Conservation (phyloP, 192 early-diverging fungal genomes). For the Coemansia sp. region DNA sequence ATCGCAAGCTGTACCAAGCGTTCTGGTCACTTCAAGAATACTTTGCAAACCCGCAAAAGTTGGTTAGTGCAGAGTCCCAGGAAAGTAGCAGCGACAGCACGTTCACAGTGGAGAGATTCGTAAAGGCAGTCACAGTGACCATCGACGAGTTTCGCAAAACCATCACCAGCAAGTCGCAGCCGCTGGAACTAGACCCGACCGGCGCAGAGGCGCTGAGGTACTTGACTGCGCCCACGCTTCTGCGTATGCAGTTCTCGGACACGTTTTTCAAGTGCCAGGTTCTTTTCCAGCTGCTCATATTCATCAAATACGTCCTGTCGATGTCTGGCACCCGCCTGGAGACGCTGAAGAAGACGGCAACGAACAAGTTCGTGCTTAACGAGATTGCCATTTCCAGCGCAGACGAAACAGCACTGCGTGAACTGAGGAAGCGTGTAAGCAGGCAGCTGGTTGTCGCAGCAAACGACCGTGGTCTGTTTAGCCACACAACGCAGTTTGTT, state of each 20-base stretch:
- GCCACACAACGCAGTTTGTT: slow-evolving; percentile 64
- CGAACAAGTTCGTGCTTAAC: slow-evolving; percentile 61
- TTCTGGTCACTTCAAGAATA: slow-evolving; percentile 82
- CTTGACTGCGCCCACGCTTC: slow-evolving; percentile 40
- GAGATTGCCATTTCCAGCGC: slow-evolving; percentile 39
- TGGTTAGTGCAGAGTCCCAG: slow-evolving; percentile 33
- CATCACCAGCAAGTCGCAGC: slow-evolving; percentile 2
- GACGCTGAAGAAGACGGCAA: slow-evolving; percentile 49
- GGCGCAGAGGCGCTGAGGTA: slow-evolving; percentile 26
- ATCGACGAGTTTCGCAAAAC: slow-evolving; percentile 48
- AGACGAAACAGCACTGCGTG: slow-evolving; percentile 59
- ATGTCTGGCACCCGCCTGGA: slow-evolving; percentile 55
- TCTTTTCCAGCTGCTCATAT: slow-evolving; percentile 84
- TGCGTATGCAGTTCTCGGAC: slow-evolving; percentile 68
- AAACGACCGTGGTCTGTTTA: slow-evolving; percentile 63
- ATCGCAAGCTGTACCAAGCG: slow-evolving; percentile 57
- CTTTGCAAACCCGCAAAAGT: slow-evolving; percentile 67
- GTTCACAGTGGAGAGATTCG: slow-evolving; percentile 10
- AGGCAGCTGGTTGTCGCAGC: slow-evolving; percentile 57
- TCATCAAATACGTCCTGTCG: slow-evolving; percentile 70
- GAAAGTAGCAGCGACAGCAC: background rate
- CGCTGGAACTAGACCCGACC: slow-evolving; percentile 18
- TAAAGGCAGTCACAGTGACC: slow-evolving; percentile 18
- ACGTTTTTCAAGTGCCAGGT: slow-evolving; percentile 82
- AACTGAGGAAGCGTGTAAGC: slow-evolving; percentile 50